A percentile compares a stretch with the other conserved stretches of the same genome.
Evolutionary conservation across 768 basidiomycete species (phyloP).

Genomic region (Leccinellum luteum): DNA sequence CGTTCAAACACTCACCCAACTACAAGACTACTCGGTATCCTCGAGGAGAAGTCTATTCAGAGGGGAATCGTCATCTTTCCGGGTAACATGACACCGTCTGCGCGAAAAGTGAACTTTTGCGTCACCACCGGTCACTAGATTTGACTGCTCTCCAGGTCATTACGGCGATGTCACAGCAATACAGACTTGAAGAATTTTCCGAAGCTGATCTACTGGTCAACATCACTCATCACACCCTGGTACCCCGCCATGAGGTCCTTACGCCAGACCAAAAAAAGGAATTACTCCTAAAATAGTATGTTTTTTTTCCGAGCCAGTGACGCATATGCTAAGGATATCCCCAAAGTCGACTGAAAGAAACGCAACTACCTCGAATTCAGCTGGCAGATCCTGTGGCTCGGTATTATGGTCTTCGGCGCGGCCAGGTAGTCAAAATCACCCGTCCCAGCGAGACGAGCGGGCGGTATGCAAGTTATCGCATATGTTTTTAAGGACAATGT

Average conservation of each 20-base stretch:
- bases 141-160: constrained; percentile 63
- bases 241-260: constrained; percentile 90
- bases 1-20: constrained; percentile 9
- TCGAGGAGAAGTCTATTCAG: constrained; percentile 89
- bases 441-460: constrained; percentile 96
- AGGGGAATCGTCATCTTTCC: constrained; percentile 95
- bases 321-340: constrained; percentile 6
- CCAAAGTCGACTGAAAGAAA: constrained; percentile 90
- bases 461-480: constrained; percentile 88
- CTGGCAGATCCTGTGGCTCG: constrained; percentile 96
- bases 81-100: constrained; percentile 94
- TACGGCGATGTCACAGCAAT: constrained; percentile 82
- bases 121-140: neutral
- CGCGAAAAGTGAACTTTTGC: constrained; percentile 69
- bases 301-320: neutral
- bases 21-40: constrained; percentile 75
- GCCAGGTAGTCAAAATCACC: constrained; percentile 98
- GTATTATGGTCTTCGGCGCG: constrained; percentile 93
- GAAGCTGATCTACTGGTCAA: constrained; percentile 97
- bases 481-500: constrained; percentile 61
- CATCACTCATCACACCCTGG: constrained; percentile 93
- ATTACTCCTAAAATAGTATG: constrained; percentile 87
- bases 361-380: constrained; percentile 96
- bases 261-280: constrained; percentile 81
- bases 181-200: constrained; percentile 92